Conservation (phyloP, 2,329 filamentous ascomycete genomes). For the Colletotrichum acutatum region DNA sequence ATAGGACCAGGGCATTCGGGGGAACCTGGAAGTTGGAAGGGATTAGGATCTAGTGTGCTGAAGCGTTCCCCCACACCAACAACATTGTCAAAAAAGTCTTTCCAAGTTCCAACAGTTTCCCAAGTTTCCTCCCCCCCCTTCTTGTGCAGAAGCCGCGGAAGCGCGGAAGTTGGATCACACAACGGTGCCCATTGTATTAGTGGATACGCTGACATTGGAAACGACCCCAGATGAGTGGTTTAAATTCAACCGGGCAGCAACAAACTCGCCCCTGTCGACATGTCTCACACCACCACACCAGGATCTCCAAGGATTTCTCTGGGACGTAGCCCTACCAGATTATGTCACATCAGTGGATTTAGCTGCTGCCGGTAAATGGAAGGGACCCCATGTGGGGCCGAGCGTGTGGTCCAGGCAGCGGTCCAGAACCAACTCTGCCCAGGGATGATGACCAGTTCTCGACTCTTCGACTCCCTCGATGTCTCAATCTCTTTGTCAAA, state of each 20-base stretch:
- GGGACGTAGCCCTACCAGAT: conserved; percentile 20
- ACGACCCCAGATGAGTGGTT: conserved; percentile 1
- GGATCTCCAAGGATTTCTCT: background rate
- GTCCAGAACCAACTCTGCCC: background rate
- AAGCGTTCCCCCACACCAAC: background rate
- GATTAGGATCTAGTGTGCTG: background rate
- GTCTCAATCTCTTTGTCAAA: background rate
- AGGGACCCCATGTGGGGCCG: background rate
- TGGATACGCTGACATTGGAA: background rate
- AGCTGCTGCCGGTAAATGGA: conserved; percentile 4
- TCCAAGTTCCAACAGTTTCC: background rate
- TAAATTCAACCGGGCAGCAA: background rate
- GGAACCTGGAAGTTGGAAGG: background rate
- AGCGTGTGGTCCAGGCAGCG: background rate
- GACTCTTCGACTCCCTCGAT: background rate
- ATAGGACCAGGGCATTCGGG: background rate
- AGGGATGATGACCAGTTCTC: background rate
- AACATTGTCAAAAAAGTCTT: background rate
- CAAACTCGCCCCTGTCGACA: background rate
- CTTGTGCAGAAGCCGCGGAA: background rate
- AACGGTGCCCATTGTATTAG: background rate
- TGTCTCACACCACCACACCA: background rate
- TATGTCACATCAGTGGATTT: conserved; percentile 13
- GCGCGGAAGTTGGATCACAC: background rate
- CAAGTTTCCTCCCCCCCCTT: background rate